These are phyloP conservation scores for Aspergillus aculeatinus DNA, from an alignment of 2,329 filamentous ascomycete genomes.

Conservation along the genomic window DNA sequence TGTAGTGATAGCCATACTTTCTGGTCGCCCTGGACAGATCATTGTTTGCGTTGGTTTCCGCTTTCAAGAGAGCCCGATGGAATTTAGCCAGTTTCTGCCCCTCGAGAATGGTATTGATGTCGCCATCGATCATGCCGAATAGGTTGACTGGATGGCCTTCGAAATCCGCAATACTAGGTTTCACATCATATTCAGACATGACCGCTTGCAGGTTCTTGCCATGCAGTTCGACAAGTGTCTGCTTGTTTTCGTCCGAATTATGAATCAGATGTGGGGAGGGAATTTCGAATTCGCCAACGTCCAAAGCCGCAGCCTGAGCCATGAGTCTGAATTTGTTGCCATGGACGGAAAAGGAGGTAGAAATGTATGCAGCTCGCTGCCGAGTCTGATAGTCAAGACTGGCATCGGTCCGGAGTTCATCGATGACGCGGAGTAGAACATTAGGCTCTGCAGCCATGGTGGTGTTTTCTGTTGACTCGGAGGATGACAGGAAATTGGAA, in stretches of 20 bases:
- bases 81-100: no score
- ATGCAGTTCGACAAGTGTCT: slow-evolving; percentile 13
- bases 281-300: no score
- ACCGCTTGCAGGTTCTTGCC: slow-evolving; percentile 13
- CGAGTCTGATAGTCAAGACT: slow-evolving; percentile 5
- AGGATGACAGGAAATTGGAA: no score
- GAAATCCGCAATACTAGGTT: slow-evolving; percentile 23
- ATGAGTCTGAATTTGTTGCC: slow-evolving; percentile 21
- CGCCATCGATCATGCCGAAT: no score
- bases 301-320: slow-evolving; percentile 2
- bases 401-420: slow-evolving; percentile 6
- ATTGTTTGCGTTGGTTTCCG: no score
- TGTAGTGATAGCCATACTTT: no score
- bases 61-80: no score
- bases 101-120: no score
- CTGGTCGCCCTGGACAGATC: no score
- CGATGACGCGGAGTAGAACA: neutral
- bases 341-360: slow-evolving; percentile 15
- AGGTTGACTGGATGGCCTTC: slow-evolving; percentile 22
- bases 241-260: no score
- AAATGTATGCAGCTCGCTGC: slow-evolving; percentile 18
- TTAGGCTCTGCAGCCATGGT: neutral
- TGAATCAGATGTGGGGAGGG: no score
- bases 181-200: slow-evolving; percentile 15
- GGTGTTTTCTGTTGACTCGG: no score